Evolutionary conservation across 2,329 filamentous ascomycete species (phyloP).

Genomic region (Pyricularia pennisetigena): DNA sequence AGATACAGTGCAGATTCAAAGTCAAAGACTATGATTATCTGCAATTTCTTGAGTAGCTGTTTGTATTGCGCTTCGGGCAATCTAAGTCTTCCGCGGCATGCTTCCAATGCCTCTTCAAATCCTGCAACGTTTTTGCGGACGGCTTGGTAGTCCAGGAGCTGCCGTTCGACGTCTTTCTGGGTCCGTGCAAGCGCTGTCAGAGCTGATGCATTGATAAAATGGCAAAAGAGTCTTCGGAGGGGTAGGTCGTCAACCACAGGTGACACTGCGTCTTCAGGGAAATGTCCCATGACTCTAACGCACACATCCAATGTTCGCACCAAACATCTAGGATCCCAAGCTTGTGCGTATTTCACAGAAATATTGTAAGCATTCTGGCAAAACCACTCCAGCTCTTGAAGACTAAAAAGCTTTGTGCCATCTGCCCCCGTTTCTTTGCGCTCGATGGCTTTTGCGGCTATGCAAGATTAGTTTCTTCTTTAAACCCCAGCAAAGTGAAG

Average conservation of each 20-base stretch:
- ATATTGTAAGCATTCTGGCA: conserved; percentile 74
- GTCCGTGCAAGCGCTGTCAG: conserved; percentile 41
- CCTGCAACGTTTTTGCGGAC: conserved; percentile 49
- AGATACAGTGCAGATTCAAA: conserved; percentile 66
- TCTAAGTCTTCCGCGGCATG: conserved; percentile 26
- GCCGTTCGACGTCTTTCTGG: conserved; percentile 35
- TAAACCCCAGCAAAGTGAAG: background rate
- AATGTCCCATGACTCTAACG: conserved; percentile 38
- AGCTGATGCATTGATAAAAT: conserved; percentile 53
- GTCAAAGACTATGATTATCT: conserved; percentile 63
- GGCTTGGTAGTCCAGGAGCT: conserved; percentile 51
- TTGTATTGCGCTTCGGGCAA: conserved; percentile 24
- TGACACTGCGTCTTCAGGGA: conserved; percentile 34
- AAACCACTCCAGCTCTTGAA: conserved; percentile 72
- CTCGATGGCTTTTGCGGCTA: conserved; percentile 31
- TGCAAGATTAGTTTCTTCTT: background rate
- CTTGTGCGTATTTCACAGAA: conserved; percentile 48
- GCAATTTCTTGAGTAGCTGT: conserved; percentile 52
- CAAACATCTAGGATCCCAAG: conserved; percentile 42
- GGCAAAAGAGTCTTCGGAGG: conserved; percentile 56
- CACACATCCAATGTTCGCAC: conserved; percentile 47
- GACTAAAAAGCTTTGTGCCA: conserved; percentile 42
- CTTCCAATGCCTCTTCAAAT: conserved; percentile 41
- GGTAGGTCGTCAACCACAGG: conserved; percentile 35
- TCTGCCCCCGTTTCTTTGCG: conserved; percentile 25